Percentiles rank a stretch among this genome's conserved stretches.
Conservation (phyloP, 192 early-diverging fungal species). For the Backusella tuberculispora region DNA sequence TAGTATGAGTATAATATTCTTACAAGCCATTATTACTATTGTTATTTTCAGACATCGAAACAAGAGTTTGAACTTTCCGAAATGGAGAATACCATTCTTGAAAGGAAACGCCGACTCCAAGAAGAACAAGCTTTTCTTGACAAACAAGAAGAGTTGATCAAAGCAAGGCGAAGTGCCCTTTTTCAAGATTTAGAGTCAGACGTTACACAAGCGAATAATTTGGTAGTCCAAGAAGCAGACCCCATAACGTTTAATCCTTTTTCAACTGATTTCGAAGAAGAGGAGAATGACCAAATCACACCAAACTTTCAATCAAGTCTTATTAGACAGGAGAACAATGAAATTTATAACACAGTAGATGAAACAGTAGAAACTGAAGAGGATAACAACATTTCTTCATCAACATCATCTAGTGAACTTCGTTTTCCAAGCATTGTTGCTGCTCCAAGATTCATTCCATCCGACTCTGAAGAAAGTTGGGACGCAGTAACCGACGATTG, state of each 20-base stretch:
- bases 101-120: neutral
- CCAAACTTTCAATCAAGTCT: neutral
- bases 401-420: neutral
- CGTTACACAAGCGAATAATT: neutral
- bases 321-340: neutral
- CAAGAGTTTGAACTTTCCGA: slow-evolving; percentile 19
- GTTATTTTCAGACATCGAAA: neutral
- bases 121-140: slow-evolving; percentile 12
- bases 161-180: slow-evolving; percentile 6
- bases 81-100: slow-evolving; percentile 13
- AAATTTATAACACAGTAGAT: neutral
- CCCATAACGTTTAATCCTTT: neutral
- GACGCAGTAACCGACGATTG: slow-evolving; percentile 3
- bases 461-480: slow-evolving; percentile 11
- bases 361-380: neutral
- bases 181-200: slow-evolving; percentile 5
- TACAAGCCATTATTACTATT: neutral
- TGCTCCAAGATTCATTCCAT: neutral
- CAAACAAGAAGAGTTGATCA: slow-evolving; percentile 1
- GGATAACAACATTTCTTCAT: neutral
- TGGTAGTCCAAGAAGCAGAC: neutral
- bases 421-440: neutral
- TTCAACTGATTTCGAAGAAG: slow-evolving; percentile 15
- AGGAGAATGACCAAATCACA: neutral
- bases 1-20: too few species aligned